A percentile compares a stretch with the other conserved stretches of the same genome.
Conservation (phyloP, 306 rosid species). For the Coriaria nepalensis region DNA sequence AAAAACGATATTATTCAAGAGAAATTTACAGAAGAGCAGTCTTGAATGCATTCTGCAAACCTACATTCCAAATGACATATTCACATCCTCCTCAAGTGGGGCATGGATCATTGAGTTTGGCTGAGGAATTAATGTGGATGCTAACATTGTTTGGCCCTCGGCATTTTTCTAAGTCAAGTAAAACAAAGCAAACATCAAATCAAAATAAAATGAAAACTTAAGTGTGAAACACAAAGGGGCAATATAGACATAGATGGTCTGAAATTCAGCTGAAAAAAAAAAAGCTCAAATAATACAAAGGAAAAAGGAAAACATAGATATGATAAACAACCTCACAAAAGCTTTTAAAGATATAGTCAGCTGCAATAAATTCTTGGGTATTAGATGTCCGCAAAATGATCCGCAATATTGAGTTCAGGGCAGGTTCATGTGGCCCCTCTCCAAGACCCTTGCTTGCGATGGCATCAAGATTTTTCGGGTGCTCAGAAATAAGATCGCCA, state of each 20-base stretch:
- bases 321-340: constrained; percentile 73
- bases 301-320: constrained; percentile 8
- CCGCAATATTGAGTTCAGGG: constrained; percentile 72
- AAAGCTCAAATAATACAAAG: constrained; percentile 1
- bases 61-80: constrained; percentile 97
- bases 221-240: constrained; percentile 10
- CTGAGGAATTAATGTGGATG: constrained; percentile 84
- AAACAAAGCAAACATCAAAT: constrained; percentile 4
- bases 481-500: constrained; percentile 71
- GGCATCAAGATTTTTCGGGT: constrained; percentile 59
- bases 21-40: constrained; percentile 4
- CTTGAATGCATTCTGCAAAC: constrained; percentile 18
- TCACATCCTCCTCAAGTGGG: constrained; percentile 64
- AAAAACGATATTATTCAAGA: background rate
- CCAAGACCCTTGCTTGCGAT: constrained; percentile 78
- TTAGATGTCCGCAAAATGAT: constrained; percentile 79
- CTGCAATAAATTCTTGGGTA: constrained; percentile 71
- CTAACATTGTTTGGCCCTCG: constrained; percentile 83
- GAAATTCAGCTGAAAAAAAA: constrained; percentile 5
- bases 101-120: constrained; percentile 61
- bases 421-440: constrained; percentile 78
- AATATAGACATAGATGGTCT: constrained; percentile 4
- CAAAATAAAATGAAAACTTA: constrained; percentile 4
- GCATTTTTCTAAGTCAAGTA: constrained; percentile 53
- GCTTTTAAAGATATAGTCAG: constrained; percentile 71